phyloP scores from a whole-genome alignment of 1,139 yeast genomes.

The Candida sojae region DNA sequence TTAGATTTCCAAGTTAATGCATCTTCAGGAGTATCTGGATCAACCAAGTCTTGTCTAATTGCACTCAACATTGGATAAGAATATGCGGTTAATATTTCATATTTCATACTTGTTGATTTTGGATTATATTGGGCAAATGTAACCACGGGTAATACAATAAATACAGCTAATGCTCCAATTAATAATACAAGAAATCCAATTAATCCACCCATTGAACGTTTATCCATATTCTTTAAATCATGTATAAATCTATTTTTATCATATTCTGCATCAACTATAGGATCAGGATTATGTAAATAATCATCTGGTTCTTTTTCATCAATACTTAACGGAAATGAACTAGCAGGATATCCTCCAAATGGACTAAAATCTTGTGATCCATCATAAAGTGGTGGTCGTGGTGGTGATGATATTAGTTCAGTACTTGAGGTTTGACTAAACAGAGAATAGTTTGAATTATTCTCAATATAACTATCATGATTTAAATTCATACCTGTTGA shows the following conservation, averaged over 20 bases:
- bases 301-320: slow-evolving; percentile 94
- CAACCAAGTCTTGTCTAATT: slow-evolving; percentile 62
- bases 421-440: slow-evolving; percentile 14
- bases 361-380: slow-evolving; percentile 56
- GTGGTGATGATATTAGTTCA: slow-evolving; percentile 12
- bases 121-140: slow-evolving; percentile 34
- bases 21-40: slow-evolving; percentile 73
- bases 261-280: slow-evolving; percentile 79
- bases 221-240: slow-evolving; percentile 64
- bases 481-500: slow-evolving; percentile 14
- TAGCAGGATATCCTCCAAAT: slow-evolving; percentile 93
- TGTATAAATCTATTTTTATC: slow-evolving; percentile 63
- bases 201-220: slow-evolving; percentile 58
- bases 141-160: slow-evolving; percentile 76
- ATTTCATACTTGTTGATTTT: slow-evolving; percentile 16
- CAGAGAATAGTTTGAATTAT: slow-evolving; percentile 42
- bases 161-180: slow-evolving; percentile 60
- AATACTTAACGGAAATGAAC: slow-evolving; percentile 80
- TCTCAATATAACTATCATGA: slow-evolving; percentile 30
- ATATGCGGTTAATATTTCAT: slow-evolving; percentile 56
- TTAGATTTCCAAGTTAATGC: slow-evolving; percentile 25
- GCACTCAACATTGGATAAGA: slow-evolving; percentile 61
- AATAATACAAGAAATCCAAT: slow-evolving; percentile 58
- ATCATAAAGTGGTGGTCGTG: slow-evolving; percentile 5
- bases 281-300: slow-evolving; percentile 90